Base-by-base conservation (phyloP, 805 yeast species). In the Barnettozyma populi region DNA sequence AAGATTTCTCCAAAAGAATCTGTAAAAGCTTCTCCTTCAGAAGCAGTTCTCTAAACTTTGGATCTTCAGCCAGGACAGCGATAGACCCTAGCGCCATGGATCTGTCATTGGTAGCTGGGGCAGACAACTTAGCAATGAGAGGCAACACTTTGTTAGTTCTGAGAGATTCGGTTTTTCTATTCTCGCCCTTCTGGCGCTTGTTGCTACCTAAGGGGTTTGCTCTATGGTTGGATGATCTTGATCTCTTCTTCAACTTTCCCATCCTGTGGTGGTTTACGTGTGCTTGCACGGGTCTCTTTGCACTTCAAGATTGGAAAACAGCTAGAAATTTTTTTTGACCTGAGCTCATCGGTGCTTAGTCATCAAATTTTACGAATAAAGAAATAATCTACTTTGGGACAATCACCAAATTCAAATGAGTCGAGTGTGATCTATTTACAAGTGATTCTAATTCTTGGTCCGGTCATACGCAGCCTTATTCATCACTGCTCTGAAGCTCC, bases 171-270 rank as follows among this genome's bases (percentile, higher is more conserved):
- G 78, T 84, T 50, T 74, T 74, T 2, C 54, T 53, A 5, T 41
- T 77, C 45, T 41, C 77, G 46, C 72, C 76, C 37, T 66, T 68
- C 4, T 51, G 53, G 9, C 54, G 57, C 34, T 52, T 52, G 23
- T 55, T 52, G 9, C 24, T n/a, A 3, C 57, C 59, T 20, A 67
- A 52, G 14, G 73, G 75, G 48, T 64, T 68, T 16, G 61, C 57
- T 52, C 71, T 68, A 24, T 65, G 62, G 44, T 63, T 61, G 0
- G 82, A 70, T 3, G 74, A 66, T 68, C 76, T 78, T 2, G 82
- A 76, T 63, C 79, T 79, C 63, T 79, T 84, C 73, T 83, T 86
- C 36, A 86, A 74, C 66, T 85, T 86, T 42, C 86, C 95, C 95
- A 86, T 86, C 9, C 3, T 23, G 7, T 11, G 27, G 21, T 5